Evolutionary conservation across 2,329 filamentous ascomycete genomes (phyloP), one percentile per base, ranked within the genome.

Genomic region (Clonostachys rosea): DNA sequence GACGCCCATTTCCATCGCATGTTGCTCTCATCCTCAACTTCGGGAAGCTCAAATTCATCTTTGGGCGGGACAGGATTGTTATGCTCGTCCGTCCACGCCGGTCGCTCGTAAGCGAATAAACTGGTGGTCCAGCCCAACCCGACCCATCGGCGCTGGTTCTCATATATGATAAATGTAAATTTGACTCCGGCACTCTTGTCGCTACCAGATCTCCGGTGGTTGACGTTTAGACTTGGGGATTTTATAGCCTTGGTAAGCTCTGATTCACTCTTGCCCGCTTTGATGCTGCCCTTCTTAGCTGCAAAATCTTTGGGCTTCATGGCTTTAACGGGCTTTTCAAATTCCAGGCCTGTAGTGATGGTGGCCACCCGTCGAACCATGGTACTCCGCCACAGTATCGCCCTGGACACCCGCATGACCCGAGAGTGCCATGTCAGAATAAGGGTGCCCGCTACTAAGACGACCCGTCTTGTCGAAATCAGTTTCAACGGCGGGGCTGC

Each of bases 61-160:
- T 86, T 91, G 1, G 84, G 69, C 1, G 89, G 84, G 5, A 89
- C 86, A 0, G 84, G 62, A 51, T 96, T 96, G 47, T 95, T 81
- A 62, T 96, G 91, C 66, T 99, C 94, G 64, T 99, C 94, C 1
- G 94, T 96, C 92, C 94, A 99, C 1, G 91, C 78, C 2, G 86
- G 79, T 40, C 94, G 79, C 63, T 99, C 94, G 59, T 96, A 95
- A 0, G 91, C 84, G 54, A 99, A 90, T 51, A 99, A 73, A 37
- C 86, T 95, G 3, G 86, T 86, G 0, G 94, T 97, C 91, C 94
- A 99, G 0, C 94, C 94, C 12, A 99, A 78, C 2, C 91, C 92
- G 5, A 99, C 72, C 94, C 94, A 99, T 45, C 94, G 82, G 40
- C 94, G 81, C 66, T 99, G 94, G 57, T 99, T 99, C 64, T 99